Base-by-base conservation (phyloP, 345 rosid species). In the Microthlaspi erraticum region DNA sequence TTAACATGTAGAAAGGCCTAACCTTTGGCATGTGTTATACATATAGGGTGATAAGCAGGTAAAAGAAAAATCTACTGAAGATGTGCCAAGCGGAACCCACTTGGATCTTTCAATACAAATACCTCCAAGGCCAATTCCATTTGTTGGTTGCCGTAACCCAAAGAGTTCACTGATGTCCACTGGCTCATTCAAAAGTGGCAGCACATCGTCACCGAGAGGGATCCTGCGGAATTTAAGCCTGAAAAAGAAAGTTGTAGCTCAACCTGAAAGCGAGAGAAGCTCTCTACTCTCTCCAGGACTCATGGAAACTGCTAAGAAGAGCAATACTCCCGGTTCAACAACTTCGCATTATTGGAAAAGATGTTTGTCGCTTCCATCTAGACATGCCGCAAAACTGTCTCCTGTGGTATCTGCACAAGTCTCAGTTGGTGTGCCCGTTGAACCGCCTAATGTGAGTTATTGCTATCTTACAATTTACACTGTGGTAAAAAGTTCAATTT, bases 351-450 rank as follows among this genome's bases (percentile, higher is more conserved):
- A 79, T 73, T 81, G 97, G 97, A 68, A 85, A 70, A 84, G 83
- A 80, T 86, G 96, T 61, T 54, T 84, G 29, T 93, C 98, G 17
- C 94, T 91, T 75, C 98, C 97, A 2, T 86, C 79, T 63, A 83
- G 83, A 8, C 95, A 77, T 65, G 86, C 86, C 42, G 71, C 89
- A 17, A 81, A 83, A 39, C 65, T 89, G 74, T 89, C 96, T 52
- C 98, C 94, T 7, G 75, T 85, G 2, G 78, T 84, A 64, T 18
- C 83, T 13, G 60, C 78, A 12, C 97, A 96, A 46, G 72, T 72
- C 68, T 81, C 92, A 56, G 89, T 86, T 64, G 83, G 87, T 75
- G 52, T 81, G 62, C 78, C 87, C 14, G 74, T 78, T 32, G 94
- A 86, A 76, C 84, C 81, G 23, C 80, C 75, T 44, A 78, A 69